Conservation (phyloP, 345 rosid genomes). For the Noccaea bulbosa region DNA sequence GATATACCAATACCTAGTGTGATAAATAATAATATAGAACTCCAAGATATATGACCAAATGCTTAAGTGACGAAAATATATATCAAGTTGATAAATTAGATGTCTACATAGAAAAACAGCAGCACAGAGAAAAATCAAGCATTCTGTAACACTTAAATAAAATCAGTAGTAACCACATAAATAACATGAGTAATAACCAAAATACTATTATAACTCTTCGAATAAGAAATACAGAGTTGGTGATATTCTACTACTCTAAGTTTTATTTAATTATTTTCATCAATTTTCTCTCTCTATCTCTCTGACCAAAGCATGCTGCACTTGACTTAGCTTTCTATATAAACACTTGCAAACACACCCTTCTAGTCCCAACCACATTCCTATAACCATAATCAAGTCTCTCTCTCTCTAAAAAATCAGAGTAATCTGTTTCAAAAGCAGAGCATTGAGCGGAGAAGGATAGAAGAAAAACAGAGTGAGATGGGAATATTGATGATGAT, state of each 20-base stretch:
- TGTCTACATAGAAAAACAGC: no score
- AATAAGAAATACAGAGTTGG: slow-evolving; percentile 4
- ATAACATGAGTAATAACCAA: neutral
- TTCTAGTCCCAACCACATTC: slow-evolving; percentile 34
- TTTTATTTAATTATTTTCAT: neutral
- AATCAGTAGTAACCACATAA: no score
- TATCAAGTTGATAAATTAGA: no score
- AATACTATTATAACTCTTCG: slow-evolving; percentile 6
- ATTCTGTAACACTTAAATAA: no score
- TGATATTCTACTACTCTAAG: neutral
- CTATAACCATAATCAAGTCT: neutral
- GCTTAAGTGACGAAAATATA: no score
- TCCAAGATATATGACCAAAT: no score
- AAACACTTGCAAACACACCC: slow-evolving; percentile 31
- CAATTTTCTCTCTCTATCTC: slow-evolving; percentile 5
- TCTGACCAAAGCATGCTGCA: neutral
- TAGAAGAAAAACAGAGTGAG: slow-evolving; percentile 22
- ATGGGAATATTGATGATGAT: slow-evolving; percentile 54
- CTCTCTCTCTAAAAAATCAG: slow-evolving; percentile 9
- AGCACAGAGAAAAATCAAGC: no score
- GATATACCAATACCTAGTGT: no score
- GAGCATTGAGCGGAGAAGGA: slow-evolving; percentile 8
- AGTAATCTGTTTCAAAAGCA: slow-evolving; percentile 16
- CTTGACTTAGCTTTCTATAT: slow-evolving; percentile 38
- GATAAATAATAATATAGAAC: no score